Evolutionary conservation across 345 rosid species (phyloP), one percentile per base, ranked within the genome.

Genomic region (Arabidopsis arenosa): DNA sequence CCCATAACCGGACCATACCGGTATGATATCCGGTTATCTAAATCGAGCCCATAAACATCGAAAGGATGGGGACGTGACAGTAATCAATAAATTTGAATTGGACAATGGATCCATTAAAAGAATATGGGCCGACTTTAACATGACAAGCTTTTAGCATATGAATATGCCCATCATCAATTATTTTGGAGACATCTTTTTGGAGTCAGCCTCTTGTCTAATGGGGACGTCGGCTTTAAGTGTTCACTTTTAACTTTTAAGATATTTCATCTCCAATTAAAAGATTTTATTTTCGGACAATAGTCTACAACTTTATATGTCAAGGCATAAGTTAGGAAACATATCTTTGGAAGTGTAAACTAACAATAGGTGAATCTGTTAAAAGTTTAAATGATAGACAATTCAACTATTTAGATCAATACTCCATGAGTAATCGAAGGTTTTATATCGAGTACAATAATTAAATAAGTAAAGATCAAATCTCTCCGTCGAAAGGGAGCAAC

Each of bases 1-100:
- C 3, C 7, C 2, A 44, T 14, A 66, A 74, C 78, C 72, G 78
- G 72, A n/a, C 9, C 18, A 26, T 12, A 10, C 71, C 72, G 75
- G 30, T 48, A 4, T 36, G 28, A 39, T 8, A 62, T 15, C 62
- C 76, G 70, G 63, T 53, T 72, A 8, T 9, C 2, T 33, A 13
- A 14, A 68, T 53, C 63, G 44, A 28, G 32, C 32, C 30, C 30
- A 2, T 28, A 28, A 28, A 28, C 30, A 28, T 28, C 30, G 4
- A 28, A 28, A 28, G 32, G 32, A 28, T 28, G 32, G 32, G 32
- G 32, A 33, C 37, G 37, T 35, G 37, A 1, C 37, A 35, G 37
- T 35, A 1, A 35, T 13, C 0, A 43, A 61, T 21, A 11, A 62
- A 3, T 23, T 37, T 41, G 18, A 26, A 62, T 40, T 41, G 66